Evolutionary conservation across 768 basidiomycete genomes (phyloP).

Genomic region (Kwoniella heveanensis): DNA sequence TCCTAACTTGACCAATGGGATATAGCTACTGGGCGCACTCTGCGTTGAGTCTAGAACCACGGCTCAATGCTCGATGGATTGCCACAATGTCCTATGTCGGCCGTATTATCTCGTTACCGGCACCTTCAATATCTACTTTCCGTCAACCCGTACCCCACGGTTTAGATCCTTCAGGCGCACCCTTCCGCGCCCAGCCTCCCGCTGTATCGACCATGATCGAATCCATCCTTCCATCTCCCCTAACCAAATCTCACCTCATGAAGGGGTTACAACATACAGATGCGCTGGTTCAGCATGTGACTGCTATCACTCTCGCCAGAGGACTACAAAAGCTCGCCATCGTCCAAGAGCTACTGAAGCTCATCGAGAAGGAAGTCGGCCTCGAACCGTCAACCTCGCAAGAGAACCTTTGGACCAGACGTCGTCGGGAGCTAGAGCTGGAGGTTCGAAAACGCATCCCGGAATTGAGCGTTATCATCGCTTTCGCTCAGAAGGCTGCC

Average conservation of each 20-base stretch:
- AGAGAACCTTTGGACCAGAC: slow-evolving; percentile 69
- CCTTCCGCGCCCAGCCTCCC: slow-evolving; percentile 68
- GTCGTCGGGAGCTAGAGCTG: slow-evolving; percentile 69
- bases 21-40: slow-evolving; percentile 55
- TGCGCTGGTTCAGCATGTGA: slow-evolving; percentile 80
- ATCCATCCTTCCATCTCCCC: slow-evolving; percentile 73
- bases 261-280: slow-evolving; percentile 76
- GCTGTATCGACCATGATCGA: slow-evolving; percentile 70
- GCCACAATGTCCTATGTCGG: slow-evolving; percentile 83
- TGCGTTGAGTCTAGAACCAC: slow-evolving; percentile 50
- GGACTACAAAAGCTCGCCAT: slow-evolving; percentile 71
- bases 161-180: slow-evolving; percentile 24
- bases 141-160: slow-evolving; percentile 54
- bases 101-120: slow-evolving; percentile 71
- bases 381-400: slow-evolving; percentile 62
- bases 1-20: too few species aligned
- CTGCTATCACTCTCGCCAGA: slow-evolving; percentile 73
- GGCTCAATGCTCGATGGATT: slow-evolving; percentile 65
- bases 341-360: slow-evolving; percentile 62
- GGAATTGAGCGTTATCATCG: slow-evolving; percentile 82
- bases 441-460: slow-evolving; percentile 77
- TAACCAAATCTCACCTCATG: slow-evolving; percentile 72
- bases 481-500: slow-evolving; percentile 69
- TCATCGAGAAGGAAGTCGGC: slow-evolving; percentile 63
- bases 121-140: slow-evolving; percentile 68